Percentiles rank a stretch among this genome's conserved stretches.
Conservation (phyloP, 352 stramenopile species). For the Pythium folliculosum region DNA sequence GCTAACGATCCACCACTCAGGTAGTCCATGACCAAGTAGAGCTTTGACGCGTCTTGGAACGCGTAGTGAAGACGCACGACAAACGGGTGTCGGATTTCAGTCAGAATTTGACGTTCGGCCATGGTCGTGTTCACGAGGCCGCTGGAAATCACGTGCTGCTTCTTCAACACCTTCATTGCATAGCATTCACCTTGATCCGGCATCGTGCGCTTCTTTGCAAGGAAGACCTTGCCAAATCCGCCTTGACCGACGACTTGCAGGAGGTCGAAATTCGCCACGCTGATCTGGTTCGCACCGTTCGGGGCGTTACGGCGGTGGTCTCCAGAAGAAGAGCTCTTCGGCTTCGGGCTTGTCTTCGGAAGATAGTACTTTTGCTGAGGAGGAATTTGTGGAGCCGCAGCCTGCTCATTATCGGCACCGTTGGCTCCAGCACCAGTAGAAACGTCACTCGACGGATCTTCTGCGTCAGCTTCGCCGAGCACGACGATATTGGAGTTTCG, state of each 20-base stretch:
- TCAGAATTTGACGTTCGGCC: conserved; percentile 91
- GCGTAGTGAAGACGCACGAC: conserved; percentile 95
- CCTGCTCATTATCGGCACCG: conserved; percentile 1
- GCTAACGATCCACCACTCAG: conserved; percentile 89
- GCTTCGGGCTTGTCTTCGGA: conserved; percentile 67
- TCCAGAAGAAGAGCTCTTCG: conserved; percentile 23
- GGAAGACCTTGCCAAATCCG: conserved; percentile 97
- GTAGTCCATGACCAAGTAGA: conserved; percentile 95
- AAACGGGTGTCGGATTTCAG: conserved; percentile 92
- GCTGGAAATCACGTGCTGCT: conserved; percentile 90
- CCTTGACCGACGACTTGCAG: conserved; percentile 97
- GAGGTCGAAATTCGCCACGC: conserved; percentile 93
- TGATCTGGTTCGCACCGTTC: conserved; percentile 47
- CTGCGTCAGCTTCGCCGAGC: conserved; percentile 77
- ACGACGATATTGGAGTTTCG: conserved; percentile 88
- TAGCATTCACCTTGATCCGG: conserved; percentile 94
- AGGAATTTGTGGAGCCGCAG: conserved; percentile 36
- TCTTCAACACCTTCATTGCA: conserved; percentile 98
- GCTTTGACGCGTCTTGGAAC: conserved; percentile 92
- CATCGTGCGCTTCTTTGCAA: conserved; percentile 93
- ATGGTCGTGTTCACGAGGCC: conserved; percentile 94
- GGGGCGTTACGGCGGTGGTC: conserved; percentile 17
- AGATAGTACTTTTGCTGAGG: conserved; percentile 81
- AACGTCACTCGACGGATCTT: conserved; percentile 67
- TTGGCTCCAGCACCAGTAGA: conserved; percentile 42